These are phyloP conservation scores for Leptographium lundbergii DNA, from an alignment of 2,329 filamentous ascomycete species.

Conservation along the genomic window DNA sequence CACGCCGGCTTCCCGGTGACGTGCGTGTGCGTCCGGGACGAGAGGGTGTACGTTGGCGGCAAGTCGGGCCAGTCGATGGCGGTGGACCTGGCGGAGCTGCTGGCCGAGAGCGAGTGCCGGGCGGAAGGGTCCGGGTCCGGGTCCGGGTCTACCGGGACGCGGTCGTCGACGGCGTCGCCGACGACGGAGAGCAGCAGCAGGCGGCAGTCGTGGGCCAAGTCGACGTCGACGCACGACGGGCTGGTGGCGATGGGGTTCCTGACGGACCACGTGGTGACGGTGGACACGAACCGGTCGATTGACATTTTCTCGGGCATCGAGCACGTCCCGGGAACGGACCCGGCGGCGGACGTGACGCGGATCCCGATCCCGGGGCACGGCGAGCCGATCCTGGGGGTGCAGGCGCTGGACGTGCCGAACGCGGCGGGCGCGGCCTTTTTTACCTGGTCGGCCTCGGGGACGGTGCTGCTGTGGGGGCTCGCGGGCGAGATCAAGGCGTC, in stretches of 20 bases:
- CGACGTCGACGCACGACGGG: conserved; percentile 23
- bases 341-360: conserved; percentile 26
- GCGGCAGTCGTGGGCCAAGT: background rate
- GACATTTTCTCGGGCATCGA: conserved; percentile 44
- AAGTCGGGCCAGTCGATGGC: conserved; percentile 46
- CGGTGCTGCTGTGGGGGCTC: conserved; percentile 69
- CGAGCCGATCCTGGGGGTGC: conserved; percentile 60
- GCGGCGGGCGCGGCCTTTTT: conserved; percentile 59
- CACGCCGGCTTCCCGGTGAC: conserved; percentile 55
- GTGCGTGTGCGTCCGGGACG: conserved; percentile 50
- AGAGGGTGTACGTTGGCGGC: conserved; percentile 55
- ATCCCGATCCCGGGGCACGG: conserved; percentile 50
- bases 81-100: conserved; percentile 36
- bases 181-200: conserved; percentile 11
- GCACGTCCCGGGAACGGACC: conserved; percentile 26
- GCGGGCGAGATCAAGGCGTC: conserved; percentile 56
- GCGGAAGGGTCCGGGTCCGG: background rate
- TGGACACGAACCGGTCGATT: conserved; percentile 66
- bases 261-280: conserved; percentile 53
- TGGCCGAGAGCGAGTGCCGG: conserved; percentile 15
- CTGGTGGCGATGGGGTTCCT: conserved; percentile 60
- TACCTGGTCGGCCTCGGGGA: conserved; percentile 77
- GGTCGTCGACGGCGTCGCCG: background rate
- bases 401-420: conserved; percentile 48
- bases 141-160: background rate